Percentiles rank a stretch among this genome's conserved stretches.
phyloP scores from a whole-genome alignment of 257 asterid species.

The Ehretia macrophylla region DNA sequence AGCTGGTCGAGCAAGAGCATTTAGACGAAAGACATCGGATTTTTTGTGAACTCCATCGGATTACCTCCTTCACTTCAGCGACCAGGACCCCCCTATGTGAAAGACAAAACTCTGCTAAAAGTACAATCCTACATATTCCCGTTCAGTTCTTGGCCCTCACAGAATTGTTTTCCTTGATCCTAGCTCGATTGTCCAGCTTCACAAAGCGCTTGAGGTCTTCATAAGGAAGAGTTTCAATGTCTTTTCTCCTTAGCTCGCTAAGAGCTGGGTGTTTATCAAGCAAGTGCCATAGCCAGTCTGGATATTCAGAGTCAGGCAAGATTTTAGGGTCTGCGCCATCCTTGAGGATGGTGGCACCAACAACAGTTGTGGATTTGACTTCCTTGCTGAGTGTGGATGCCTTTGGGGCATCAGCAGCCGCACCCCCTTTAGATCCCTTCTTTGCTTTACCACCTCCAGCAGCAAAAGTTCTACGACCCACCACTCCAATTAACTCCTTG shows the following conservation, averaged over 20 bases:
- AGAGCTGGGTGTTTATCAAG: conserved; percentile 69
- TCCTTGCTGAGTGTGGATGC: conserved; percentile 76
- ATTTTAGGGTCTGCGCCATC: conserved; percentile 87
- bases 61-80: no score
- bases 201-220: conserved; percentile 85
- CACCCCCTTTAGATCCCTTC: conserved; percentile 85
- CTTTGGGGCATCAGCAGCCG: conserved; percentile 69
- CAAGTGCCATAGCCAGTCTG: conserved; percentile 86
- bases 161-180: conserved; percentile 88
- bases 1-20: no score
- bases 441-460: conserved; percentile 76
- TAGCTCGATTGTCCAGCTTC: conserved; percentile 88
- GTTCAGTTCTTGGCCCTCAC: conserved; percentile 54
- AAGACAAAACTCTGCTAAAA: no score
- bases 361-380: conserved; percentile 78
- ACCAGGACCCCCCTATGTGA: no score
- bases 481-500: conserved; percentile 34
- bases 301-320: conserved; percentile 78
- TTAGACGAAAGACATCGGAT: no score
- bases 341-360: conserved; percentile 78
- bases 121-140: background rate
- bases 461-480: conserved; percentile 63
- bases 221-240: conserved; percentile 50
- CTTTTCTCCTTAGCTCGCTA: conserved; percentile 81
- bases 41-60: no score